These are phyloP conservation scores for Syzygium malaccense DNA, from an alignment of 441 rosid species.

Conservation along the genomic window DNA sequence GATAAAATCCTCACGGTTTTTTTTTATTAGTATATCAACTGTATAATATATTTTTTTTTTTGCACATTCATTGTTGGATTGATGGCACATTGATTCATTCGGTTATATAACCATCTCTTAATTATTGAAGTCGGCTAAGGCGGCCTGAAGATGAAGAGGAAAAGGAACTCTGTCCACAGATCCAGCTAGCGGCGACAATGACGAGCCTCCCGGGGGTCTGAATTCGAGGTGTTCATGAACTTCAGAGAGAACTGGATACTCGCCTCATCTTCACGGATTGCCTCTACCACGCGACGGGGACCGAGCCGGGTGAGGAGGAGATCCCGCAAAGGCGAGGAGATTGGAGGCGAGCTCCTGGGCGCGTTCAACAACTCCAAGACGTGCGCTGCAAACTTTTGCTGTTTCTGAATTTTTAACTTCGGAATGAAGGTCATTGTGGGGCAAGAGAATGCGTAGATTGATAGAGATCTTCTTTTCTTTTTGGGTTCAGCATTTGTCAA, in stretches of 20 bases:
- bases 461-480: not conserved
- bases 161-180: not conserved
- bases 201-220: fast-evolving
- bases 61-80: not conserved
- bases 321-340: not conserved
- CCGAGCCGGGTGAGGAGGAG: not conserved
- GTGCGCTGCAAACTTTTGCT: fast-evolving
- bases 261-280: not conserved
- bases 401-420: not conserved
- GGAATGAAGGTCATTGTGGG: not conserved
- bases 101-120: not conserved
- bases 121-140: too few relatives aligned
- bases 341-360: not conserved
- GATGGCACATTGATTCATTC: fast-evolving
- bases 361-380: not conserved
- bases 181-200: fast-evolving
- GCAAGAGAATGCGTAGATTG: not conserved
- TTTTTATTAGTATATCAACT: not conserved
- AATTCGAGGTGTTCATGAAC: not conserved
- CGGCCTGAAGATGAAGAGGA: too few relatives aligned
- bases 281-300: not conserved
- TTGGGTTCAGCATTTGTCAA: not conserved
- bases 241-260: not conserved
- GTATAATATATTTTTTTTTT: fast-evolving
- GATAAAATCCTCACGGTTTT: not conserved